Conservation (phyloP, 441 rosid genomes). For the Gossypium trilobum region DNA sequence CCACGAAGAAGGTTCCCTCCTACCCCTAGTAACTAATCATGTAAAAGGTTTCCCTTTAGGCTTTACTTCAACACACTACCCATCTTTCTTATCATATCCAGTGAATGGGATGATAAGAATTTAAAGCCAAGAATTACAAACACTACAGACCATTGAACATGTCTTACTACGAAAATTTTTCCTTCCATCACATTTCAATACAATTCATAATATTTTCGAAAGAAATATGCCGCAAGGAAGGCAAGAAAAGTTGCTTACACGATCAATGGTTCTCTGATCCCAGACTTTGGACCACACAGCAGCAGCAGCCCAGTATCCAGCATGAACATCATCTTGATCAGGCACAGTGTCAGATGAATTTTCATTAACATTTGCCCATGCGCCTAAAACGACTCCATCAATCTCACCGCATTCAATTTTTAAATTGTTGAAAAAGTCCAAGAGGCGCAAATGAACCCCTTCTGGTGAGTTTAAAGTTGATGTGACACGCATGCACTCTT, state of each 20-base stretch:
- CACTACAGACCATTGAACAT: not conserved
- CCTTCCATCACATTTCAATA: not conserved
- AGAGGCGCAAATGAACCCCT: conserved; percentile 41
- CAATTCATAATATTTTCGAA: conserved; percentile 7
- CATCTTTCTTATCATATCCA: not conserved
- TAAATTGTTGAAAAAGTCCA: conserved; percentile 36
- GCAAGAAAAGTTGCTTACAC: conserved; percentile 44
- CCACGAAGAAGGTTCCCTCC: not conserved
- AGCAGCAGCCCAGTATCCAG: conserved; percentile 97
- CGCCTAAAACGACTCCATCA: conserved; percentile 91
- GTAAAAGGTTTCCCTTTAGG: not conserved
- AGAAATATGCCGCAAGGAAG: conserved; percentile 15
- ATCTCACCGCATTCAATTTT: conserved; percentile 80
- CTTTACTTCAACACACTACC: not conserved
- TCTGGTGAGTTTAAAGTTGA: conserved; percentile 32
- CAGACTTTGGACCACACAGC: conserved; percentile 86
- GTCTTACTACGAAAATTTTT: not conserved
- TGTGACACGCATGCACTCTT: conserved; percentile 31
- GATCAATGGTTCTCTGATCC: conserved; percentile 93
- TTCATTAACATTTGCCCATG: conserved; percentile 68
- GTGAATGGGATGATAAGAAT: not conserved
- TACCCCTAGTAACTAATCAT: not conserved
- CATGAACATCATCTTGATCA: conserved; percentile 53
- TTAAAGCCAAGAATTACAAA: not conserved
- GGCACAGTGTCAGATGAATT: conserved; percentile 35